These are phyloP conservation scores for Lepidium didymum DNA, from an alignment of 345 rosid genomes.

Conservation along the genomic window DNA sequence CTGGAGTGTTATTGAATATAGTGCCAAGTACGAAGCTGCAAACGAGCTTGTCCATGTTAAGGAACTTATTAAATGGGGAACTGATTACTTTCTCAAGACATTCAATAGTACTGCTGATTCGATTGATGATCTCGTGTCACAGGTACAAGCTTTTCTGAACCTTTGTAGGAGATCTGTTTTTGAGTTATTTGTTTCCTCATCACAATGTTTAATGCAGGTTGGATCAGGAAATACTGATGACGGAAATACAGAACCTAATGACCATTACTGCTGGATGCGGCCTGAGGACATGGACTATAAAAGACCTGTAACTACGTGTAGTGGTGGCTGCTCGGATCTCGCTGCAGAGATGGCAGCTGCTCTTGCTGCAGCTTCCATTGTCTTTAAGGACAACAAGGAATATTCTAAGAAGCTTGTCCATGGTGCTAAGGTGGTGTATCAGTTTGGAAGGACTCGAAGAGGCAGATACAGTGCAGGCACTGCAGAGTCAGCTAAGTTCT, in stretches of 20 bases:
- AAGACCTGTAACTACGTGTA: slow-evolving; percentile 63
- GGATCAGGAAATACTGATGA: slow-evolving; percentile 86
- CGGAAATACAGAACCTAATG: slow-evolving; percentile 61
- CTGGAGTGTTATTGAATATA: slow-evolving; percentile 97
- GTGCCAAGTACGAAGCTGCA: slow-evolving; percentile 82
- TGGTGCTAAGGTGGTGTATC: slow-evolving; percentile 69
- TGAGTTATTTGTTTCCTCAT: not conserved
- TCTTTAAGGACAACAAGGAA: slow-evolving; percentile 86
- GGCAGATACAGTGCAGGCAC: slow-evolving; percentile 78
- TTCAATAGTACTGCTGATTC: slow-evolving; percentile 75
- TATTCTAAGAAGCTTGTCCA: slow-evolving; percentile 93
- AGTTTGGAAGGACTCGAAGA: slow-evolving; percentile 61
- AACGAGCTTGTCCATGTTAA: slow-evolving; percentile 89
- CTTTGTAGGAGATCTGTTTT: not conserved
- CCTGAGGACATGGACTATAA: slow-evolving; percentile 95
- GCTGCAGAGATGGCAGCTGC: slow-evolving; percentile 99
- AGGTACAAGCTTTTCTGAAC: slow-evolving; percentile 23
- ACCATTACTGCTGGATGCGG: slow-evolving; percentile 97
- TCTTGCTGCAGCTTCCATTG: slow-evolving; percentile 88
- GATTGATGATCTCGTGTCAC: slow-evolving; percentile 50
- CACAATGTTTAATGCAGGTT: slow-evolving; percentile 40
- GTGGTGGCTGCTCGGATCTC: slow-evolving; percentile 69
- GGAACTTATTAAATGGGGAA: slow-evolving; percentile 92
- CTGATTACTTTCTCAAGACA: slow-evolving; percentile 87
- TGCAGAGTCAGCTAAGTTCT: slow-evolving; percentile 56